Evolutionary conservation across 2,329 filamentous ascomycete genomes (phyloP), one percentile per base, ranked within the genome.

Genomic region (Elsinoe ampelina): DNA sequence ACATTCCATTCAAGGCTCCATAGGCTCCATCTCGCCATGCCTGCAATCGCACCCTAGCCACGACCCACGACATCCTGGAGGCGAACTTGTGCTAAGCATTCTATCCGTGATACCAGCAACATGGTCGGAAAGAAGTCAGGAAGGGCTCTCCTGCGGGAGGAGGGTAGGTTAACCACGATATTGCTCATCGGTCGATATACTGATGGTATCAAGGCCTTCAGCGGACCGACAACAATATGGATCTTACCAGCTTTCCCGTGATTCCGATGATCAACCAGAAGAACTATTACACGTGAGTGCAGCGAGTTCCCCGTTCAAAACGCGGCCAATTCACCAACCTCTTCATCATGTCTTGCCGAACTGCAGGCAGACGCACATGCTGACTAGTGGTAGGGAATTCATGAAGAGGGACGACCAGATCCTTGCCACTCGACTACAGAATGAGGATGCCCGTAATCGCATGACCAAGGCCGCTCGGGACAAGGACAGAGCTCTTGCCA

Each of bases 381-480:
- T 12, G 41, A 26, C 12, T 22, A 8, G 17, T 22, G 13, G 35
- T 63, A 95, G 90, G 60, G 93, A 98, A 69, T 98, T 95, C 66
- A 87, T 98, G 74, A 98, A 98, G 76, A 86, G 92, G 67, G 93
- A 98, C 75, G 93, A 97, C 66, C 93, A 98, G 74, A 85, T 95
- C 59, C 83, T 98, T 34, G 89, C 92, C 11, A 82, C 92, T 57
- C 85, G 93, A 66, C 80, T 95, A 13, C 89, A 95, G 65, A 86
- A 85, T 71, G 93, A 98, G 70, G 89, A 92, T 64, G 85, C 83
- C 52, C 81, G 89, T 62, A 90, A 93, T 61, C 82, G 84, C 60
- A 86, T 95, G 71, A 85, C 93, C 35, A 89, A 91, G 70, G 86
- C 80, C 58, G 90, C 90, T 20, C 89, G 93, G 68, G 92, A 96